Evolutionary conservation across 495 filamentous ascomycete genomes (phyloP).

Genomic region (Hyaloscypha finlandica): DNA sequence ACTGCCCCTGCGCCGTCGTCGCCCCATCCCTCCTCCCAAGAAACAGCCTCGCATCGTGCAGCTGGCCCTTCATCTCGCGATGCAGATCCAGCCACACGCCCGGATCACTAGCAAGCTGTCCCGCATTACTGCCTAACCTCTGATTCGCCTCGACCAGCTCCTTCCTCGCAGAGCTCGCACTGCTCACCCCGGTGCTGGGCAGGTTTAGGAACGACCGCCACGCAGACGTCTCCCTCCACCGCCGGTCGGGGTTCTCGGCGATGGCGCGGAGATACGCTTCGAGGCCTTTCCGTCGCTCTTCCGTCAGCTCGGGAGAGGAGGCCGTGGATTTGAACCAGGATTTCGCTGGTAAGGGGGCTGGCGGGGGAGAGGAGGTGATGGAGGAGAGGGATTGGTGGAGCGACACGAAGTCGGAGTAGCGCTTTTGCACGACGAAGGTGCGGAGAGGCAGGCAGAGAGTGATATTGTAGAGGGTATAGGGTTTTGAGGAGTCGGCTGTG

Average conservation of each 20-base stretch:
- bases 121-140: conserved; percentile 24
- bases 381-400: conserved; percentile 68
- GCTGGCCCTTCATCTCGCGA: conserved; percentile 74
- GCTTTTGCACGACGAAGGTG: conserved; percentile 84
- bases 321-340: conserved; percentile 84
- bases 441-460: conserved; percentile 83
- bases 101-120: conserved; percentile 58
- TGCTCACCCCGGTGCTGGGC: conserved; percentile 51
- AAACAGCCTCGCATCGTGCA: conserved; percentile 79
- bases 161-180: conserved; percentile 46
- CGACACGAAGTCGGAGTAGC: conserved; percentile 87
- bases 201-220: conserved; percentile 90
- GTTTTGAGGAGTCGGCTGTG: conserved; percentile 55
- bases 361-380: conserved; percentile 27
- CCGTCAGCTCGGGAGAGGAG: conserved; percentile 73
- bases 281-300: conserved; percentile 72
- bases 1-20: conserved; percentile 61
- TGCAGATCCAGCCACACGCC: conserved; percentile 86
- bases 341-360: conserved; percentile 68
- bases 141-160: conserved; percentile 31
- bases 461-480: conserved; percentile 92
- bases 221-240: conserved; percentile 82
- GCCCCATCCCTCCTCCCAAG: conserved; percentile 78
- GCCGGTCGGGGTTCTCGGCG: conserved; percentile 69
- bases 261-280: conserved; percentile 83